Conservation (phyloP, 805 yeast species). For the Suhomyces sp. region DNA sequence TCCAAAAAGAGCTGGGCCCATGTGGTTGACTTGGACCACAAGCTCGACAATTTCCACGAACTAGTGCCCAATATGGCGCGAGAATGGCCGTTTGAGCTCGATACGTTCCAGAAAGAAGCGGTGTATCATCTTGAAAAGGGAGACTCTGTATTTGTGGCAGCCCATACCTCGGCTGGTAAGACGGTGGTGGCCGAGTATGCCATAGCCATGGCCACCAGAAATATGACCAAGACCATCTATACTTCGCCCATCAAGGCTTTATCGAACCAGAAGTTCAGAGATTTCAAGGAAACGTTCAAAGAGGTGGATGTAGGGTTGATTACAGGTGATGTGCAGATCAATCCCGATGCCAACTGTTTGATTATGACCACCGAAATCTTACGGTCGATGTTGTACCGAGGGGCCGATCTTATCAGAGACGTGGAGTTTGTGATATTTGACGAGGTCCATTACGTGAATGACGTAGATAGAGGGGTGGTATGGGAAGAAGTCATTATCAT, state of each 20-base stretch:
- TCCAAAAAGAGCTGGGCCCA: constrained; percentile 85
- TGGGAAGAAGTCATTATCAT: constrained; percentile 99
- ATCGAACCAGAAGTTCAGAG: constrained; percentile 87
- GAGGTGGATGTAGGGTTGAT: constrained; percentile 88
- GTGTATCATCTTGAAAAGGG: constrained; percentile 95
- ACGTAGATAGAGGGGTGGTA: constrained; percentile 95
- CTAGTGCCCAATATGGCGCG: constrained; percentile 92
- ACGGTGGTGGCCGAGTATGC: constrained; percentile 98
- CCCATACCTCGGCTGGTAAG: constrained; percentile 98
- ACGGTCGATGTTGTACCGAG: constrained; percentile 92
- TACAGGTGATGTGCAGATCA: constrained; percentile 97
- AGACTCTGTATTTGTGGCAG: constrained; percentile 97
- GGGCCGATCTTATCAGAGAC: constrained; percentile 94
- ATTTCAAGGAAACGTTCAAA: constrained; percentile 73
- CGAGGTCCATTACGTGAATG: constrained; percentile 97
- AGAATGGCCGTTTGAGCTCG: constrained; percentile 91
- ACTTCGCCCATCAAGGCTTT: constrained; percentile 94
- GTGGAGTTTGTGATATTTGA: constrained; percentile 97
- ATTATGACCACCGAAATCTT: constrained; percentile 98
- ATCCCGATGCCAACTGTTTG: constrained; percentile 92
- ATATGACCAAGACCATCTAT: constrained; percentile 95
- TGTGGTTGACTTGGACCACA: constrained; percentile 81
- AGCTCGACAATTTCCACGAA: constrained; percentile 79
- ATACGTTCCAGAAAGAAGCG: constrained; percentile 95
- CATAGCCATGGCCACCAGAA: constrained; percentile 91